Evolutionary conservation across 1,139 yeast genomes (phyloP).

Genomic region (Suhomyces terraborum): DNA sequence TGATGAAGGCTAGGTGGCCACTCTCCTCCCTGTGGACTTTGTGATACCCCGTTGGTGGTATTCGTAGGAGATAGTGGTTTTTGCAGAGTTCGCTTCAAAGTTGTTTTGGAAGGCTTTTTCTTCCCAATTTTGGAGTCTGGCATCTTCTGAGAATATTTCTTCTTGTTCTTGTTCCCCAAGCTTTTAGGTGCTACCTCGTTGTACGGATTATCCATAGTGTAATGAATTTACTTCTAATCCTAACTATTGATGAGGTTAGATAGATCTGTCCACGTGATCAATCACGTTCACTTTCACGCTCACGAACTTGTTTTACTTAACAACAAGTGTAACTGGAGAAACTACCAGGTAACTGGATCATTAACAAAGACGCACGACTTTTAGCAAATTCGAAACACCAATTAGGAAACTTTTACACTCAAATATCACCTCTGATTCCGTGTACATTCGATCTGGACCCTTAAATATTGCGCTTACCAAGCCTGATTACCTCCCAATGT

Average conservation of each 20-base stretch:
- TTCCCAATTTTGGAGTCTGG: not conserved
- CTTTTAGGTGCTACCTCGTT: constrained; percentile 23
- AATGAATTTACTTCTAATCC: not conserved
- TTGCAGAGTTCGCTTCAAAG: not conserved
- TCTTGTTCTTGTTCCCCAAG: constrained; percentile 6
- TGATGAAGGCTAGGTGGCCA: constrained; percentile 53
- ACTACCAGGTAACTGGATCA: not conserved
- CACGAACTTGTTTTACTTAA: not conserved
- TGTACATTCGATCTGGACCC: not conserved
- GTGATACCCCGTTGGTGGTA: not conserved
- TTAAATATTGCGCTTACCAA: not conserved
- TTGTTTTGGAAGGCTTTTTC: not conserved
- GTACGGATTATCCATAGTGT: constrained; percentile 14
- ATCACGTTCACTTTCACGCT: not conserved
- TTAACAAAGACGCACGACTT: not conserved
- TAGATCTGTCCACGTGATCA: not conserved
- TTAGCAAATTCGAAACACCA: not conserved
- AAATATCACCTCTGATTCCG: not conserved
- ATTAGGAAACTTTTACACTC: not conserved
- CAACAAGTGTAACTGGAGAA: not conserved
- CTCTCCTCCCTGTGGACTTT: constrained; percentile 4
- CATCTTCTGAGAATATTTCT: not conserved
- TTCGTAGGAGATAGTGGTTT: not conserved
- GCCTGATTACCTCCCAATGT: constrained; percentile 1
- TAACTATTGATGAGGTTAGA: not conserved